These are phyloP conservation scores for Perilla frutescens DNA, from an alignment of 257 asterid species.

Conservation along the genomic window DNA sequence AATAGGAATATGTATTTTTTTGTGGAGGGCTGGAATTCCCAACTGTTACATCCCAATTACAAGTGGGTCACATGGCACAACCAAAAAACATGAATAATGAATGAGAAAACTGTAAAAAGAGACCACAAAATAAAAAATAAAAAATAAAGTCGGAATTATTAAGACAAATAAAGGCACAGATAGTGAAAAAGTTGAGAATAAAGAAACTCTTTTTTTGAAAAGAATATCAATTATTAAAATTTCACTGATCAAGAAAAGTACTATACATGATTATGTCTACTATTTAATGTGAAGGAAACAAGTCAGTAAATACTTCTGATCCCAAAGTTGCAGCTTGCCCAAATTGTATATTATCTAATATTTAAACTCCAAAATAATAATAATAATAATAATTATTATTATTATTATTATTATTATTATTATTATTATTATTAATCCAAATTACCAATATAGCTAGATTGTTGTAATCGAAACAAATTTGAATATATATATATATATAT, in stretches of 20 bases:
- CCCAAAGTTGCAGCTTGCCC: slow-evolving; percentile 31
- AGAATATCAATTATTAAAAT: slow-evolving; percentile 12
- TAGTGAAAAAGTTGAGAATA: slow-evolving; percentile 33
- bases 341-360: background rate
- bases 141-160: slow-evolving; percentile 27
- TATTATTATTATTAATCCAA: no score
- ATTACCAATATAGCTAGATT: no score
- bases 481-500: no score
- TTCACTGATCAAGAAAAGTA: slow-evolving; percentile 31
- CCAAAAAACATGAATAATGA: slow-evolving; percentile 24
- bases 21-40: slow-evolving; percentile 32
- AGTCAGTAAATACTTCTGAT: slow-evolving; percentile 37
- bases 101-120: slow-evolving; percentile 25
- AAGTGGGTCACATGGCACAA: slow-evolving; percentile 41
- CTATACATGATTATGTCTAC: slow-evolving; percentile 41
- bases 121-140: background rate
- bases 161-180: slow-evolving; percentile 24
- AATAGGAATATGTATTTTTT: background rate
- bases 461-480: no score
- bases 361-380: no score
- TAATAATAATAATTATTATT: no score
- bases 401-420: background rate
- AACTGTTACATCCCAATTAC: slow-evolving; percentile 26
- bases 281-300: slow-evolving; percentile 31
- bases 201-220: background rate